Evolutionary conservation across 2,329 filamentous ascomycete genomes (phyloP), one percentile per base, ranked within the genome.

Genomic region (Penicillium sp.): DNA sequence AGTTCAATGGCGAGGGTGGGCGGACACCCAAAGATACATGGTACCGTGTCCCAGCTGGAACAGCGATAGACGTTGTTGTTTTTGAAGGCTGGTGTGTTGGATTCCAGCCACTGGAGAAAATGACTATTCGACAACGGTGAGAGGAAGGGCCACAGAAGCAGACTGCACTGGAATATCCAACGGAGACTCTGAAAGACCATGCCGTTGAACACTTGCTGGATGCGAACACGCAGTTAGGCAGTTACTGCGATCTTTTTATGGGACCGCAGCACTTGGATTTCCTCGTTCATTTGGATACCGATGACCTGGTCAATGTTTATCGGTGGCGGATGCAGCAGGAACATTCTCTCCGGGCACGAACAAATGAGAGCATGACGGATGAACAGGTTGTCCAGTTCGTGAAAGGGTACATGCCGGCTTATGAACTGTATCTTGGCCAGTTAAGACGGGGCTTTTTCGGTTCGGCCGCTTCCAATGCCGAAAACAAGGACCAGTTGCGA

Each of bases 21-120:
- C 48, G 59, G 35, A 49, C 48, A 20, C 51, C 55, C 1, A 22
- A 18, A 38, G 49, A 58, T 5, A 49, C n/a, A 2, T 61, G 61
- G 61, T 7, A 35, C n/a, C 51, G 43, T 26, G 29, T 61, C 24
- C 22, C 55, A 14, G 43, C 49, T 3, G 51, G 35, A 8, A 49
- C 46, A 6, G 6, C n/a, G 4, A 35, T 63, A 11, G 61, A 63
- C 22, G 29, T 62, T 35, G 54, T 61, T 14, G 46, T 61, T 11
- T 58, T 63, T 32, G 61, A 63, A 45, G 61, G 59, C 16, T 61
- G 61, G 57, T 61, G 61, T 42, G 32, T 61, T 38, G 57, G 59
- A 18, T 60, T 63, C 38, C 53, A 57, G 34, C 59, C 59, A 29
- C 34, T 63, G 18, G 18, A 48, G 2, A 51, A 63, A 11, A 14